Base-by-base conservation (phyloP, 805 yeast species). In the Ogataea siamensis region DNA sequence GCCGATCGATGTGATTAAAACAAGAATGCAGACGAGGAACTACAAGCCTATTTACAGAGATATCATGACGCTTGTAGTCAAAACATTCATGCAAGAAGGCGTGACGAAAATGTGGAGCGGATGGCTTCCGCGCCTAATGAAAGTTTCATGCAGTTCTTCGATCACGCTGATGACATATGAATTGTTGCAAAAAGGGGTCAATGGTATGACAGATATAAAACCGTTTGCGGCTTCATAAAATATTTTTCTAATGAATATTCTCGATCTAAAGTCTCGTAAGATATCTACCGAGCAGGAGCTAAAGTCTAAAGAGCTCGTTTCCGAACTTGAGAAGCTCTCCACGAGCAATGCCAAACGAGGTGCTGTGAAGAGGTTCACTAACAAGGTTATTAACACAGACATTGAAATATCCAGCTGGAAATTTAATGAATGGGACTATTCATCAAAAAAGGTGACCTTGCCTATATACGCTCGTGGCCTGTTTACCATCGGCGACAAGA, bases 361-460 rank as follows among this genome's bases (percentile, higher is more conserved):
- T 1, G 45, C 47, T 11, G 62, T 56, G 11, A 50, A 42, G 34
- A 58, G 51, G 30, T 42, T 46, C 12, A 42, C 48, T 7, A 52
- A 56, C 39, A 39, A 33, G 5, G 36, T 62, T 1, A 39, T 39
- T 22, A 51, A 51, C 13, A 38, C 62, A 5, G 43, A 51, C 15
- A 38, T 40, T 4, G 43, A 46, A 8, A 39, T 62, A 5, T 34
- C 44, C 15, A 58, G 70, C 35, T 91, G 98, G 98, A 85, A 80
- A 59, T 88, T 87, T 63, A 78, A 80, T 42, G 99, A 91, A 49
- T 89, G 87, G 85, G 96, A 86, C 51, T 91, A 86, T 54, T 77
- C 78, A 12, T 74, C 70, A 37, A 64, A 67, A 7, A 71, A 71
- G 33, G 64, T 76, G 5, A 42, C 40, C 1, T 64, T 91, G 7